Percentiles rank a stretch among this genome's conserved stretches.
Evolutionary conservation across 2,329 filamentous ascomycete genomes (phyloP).

Genomic region (Cercospora beticola): DNA sequence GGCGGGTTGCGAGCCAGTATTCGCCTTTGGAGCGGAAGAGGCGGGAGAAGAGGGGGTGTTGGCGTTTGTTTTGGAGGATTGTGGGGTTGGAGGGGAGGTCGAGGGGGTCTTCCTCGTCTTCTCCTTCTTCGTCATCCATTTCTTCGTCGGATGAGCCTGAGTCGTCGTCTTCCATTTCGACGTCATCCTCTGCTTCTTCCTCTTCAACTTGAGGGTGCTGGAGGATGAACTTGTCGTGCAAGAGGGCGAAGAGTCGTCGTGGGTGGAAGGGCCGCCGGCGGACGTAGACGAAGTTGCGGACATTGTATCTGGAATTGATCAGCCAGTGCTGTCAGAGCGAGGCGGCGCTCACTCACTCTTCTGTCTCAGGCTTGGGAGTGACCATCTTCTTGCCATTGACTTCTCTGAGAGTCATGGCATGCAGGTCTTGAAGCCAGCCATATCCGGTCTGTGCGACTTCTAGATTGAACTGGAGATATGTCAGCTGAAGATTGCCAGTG

Average conservation of each 20-base stretch:
- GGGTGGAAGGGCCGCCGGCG: conserved; percentile 51
- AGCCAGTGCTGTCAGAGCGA: not conserved
- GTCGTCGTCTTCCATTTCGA: conserved; percentile 36
- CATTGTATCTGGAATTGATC: conserved; percentile 53
- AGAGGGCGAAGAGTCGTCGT: conserved; percentile 42
- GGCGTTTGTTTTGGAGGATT: conserved; percentile 59
- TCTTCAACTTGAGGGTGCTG: conserved; percentile 41
- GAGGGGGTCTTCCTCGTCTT: conserved; percentile 39
- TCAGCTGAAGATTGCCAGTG: no score
- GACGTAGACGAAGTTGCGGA: conserved; percentile 69
- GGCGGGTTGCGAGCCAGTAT: conserved; percentile 60
- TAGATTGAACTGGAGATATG: conserved; percentile 55
- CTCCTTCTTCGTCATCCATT: conserved; percentile 37
- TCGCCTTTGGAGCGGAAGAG: conserved; percentile 65
- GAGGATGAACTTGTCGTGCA: conserved; percentile 47
- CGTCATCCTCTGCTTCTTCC: conserved; percentile 29
- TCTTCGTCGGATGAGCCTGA: conserved; percentile 33
- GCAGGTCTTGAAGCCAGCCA: conserved; percentile 69
- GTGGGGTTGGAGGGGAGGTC: conserved; percentile 33
- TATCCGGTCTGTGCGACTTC: conserved; percentile 63
- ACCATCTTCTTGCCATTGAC: conserved; percentile 56
- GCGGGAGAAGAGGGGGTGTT: conserved; percentile 52
- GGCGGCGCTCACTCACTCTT: conserved; percentile 57
- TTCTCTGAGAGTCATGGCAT: conserved; percentile 64
- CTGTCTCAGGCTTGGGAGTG: conserved; percentile 67